Percentiles rank a stretch among this genome's conserved stretches.
Conservation (phyloP, 768 basidiomycete species). For the Leccinum aurantiacum region DNA sequence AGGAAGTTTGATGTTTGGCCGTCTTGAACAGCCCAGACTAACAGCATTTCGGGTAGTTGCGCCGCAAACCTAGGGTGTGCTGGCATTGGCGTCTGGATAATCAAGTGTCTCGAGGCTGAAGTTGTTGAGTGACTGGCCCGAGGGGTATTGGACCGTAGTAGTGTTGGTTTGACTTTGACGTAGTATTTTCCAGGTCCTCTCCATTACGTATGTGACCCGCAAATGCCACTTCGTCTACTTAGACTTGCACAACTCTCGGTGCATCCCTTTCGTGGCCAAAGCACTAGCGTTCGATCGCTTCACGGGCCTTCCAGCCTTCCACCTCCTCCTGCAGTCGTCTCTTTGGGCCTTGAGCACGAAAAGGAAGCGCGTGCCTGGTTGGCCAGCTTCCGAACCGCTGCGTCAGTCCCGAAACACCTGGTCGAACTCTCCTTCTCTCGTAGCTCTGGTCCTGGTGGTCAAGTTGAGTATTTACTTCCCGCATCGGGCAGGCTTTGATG, state of each 20-base stretch:
- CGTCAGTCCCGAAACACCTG: constrained; percentile 45
- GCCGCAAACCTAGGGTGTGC: background rate
- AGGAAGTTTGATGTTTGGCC: background rate
- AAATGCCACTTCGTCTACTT: background rate
- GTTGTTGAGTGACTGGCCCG: background rate
- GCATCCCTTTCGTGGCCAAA: background rate
- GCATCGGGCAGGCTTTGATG: background rate
- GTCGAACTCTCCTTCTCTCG: constrained; percentile 71
- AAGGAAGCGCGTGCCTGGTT: constrained; percentile 57
- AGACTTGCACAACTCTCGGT: background rate
- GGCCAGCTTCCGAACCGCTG: constrained; percentile 41
- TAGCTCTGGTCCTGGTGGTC: constrained; percentile 84
- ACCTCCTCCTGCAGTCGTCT: constrained; percentile 41
- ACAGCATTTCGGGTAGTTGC: background rate
- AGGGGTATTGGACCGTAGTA: background rate
- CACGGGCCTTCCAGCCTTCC: constrained; percentile 40
- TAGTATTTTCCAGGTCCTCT: background rate
- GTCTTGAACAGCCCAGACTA: background rate
- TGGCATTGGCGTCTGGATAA: background rate
- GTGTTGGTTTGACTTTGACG: background rate
- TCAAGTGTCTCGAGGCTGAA: background rate
- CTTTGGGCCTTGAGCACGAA: constrained; percentile 41
- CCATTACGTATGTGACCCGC: background rate
- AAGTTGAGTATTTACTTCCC: constrained; percentile 44
- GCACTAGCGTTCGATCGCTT: constrained; percentile 6